Evolutionary conservation across 2,329 filamentous ascomycete genomes (phyloP).

Genomic region (Gnomoniopsis sp.): DNA sequence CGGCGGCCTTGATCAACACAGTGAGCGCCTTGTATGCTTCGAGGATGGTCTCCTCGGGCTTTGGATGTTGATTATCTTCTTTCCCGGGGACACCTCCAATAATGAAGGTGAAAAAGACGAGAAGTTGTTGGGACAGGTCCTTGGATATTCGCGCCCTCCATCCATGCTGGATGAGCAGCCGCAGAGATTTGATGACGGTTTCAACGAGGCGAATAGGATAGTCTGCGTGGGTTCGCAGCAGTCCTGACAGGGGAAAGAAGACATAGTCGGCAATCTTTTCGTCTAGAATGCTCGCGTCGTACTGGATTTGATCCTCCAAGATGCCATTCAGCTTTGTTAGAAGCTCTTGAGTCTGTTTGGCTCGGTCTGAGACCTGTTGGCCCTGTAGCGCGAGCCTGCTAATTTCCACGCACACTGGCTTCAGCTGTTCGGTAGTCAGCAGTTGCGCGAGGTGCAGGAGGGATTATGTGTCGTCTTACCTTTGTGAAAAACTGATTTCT

Average conservation of each 20-base stretch:
- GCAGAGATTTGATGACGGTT: conserved; percentile 70
- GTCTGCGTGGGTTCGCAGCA: conserved; percentile 72
- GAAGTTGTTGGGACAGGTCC: conserved; percentile 75
- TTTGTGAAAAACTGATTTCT: conserved; percentile 25
- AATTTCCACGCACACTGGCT: conserved; percentile 59
- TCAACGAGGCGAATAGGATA: conserved; percentile 73
- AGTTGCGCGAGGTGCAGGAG: background rate
- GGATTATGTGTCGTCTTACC: conserved; percentile 14
- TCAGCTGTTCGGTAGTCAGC: conserved; percentile 44
- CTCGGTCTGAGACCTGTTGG: conserved; percentile 30
- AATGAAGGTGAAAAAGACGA: conserved; percentile 80
- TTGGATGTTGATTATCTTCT: conserved; percentile 37
- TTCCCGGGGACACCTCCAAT: conserved; percentile 68
- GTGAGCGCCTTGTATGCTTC: conserved; percentile 69
- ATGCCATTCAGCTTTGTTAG: conserved; percentile 42
- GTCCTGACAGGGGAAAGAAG: conserved; percentile 87
- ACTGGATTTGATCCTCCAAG: conserved; percentile 41
- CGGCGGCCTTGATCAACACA: conserved; percentile 60
- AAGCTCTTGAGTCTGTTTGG: conserved; percentile 43
- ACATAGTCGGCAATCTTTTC: conserved; percentile 86
- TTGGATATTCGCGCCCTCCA: conserved; percentile 72
- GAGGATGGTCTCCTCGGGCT: conserved; percentile 70
- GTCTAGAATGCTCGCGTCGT: conserved; percentile 58
- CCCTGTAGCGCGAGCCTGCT: conserved; percentile 54
- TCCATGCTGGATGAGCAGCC: conserved; percentile 69